These are phyloP conservation scores for Boletus insuetus DNA, from an alignment of 768 basidiomycete genomes.

Conservation along the genomic window DNA sequence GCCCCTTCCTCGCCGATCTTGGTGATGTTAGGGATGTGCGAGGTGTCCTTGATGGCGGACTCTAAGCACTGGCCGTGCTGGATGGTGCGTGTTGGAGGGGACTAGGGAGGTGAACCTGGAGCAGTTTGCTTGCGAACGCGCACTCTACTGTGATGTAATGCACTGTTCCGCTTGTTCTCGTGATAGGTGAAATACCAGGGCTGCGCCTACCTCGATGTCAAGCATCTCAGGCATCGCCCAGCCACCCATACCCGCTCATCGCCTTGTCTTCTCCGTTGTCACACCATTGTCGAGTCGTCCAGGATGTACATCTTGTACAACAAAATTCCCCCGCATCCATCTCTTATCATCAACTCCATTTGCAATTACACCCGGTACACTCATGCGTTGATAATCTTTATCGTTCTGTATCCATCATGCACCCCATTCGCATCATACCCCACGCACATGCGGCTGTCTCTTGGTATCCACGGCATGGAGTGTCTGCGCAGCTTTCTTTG, in stretches of 20 bases:
- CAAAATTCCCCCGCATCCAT: constrained; percentile 11
- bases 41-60: constrained; percentile 84
- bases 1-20: constrained; percentile 92
- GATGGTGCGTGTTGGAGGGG: constrained; percentile 22
- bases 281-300: too few relatives aligned
- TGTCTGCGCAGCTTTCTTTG: constrained; percentile 11
- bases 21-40: constrained; percentile 84
- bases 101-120: constrained; percentile 10
- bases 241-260: neutral
- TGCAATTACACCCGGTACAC: constrained; percentile 26
- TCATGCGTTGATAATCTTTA: constrained; percentile 30
- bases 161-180: constrained; percentile 26
- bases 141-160: constrained; percentile 29
- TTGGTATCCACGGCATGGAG: constrained; percentile 16
- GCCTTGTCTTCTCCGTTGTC: neutral
- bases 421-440: constrained; percentile 28
- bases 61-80: constrained; percentile 40
- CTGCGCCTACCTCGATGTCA: constrained; percentile 16
- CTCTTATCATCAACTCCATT: constrained; percentile 9
- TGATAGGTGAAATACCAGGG: constrained; percentile 31
- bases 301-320: constrained; percentile 23
- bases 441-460: constrained; percentile 16
- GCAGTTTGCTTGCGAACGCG: constrained; percentile 21
- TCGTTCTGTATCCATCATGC: constrained; percentile 36
- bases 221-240: constrained; percentile 6